phyloP scores from a whole-genome alignment of 495 filamentous ascomycete genomes.

The Daldinia vernicosa region DNA sequence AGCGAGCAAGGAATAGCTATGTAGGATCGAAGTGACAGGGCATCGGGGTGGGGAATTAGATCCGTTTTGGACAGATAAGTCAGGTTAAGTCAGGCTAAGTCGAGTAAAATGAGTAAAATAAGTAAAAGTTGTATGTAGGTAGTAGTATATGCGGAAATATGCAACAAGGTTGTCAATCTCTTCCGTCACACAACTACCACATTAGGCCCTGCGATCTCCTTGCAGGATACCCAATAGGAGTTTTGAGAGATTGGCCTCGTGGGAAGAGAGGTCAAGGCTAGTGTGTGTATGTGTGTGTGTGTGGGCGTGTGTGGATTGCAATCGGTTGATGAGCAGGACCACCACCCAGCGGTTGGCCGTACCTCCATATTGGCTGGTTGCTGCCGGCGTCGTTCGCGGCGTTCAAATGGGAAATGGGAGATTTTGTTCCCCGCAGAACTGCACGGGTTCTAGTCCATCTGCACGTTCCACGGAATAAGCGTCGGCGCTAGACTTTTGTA shows the following conservation, averaged over 20 bases:
- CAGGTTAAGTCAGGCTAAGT: conserved; percentile 11
- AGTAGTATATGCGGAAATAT: conserved; percentile 16
- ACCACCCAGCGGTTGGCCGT: conserved; percentile 55
- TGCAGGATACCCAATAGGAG: conserved; percentile 38
- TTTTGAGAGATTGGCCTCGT: conserved; percentile 45
- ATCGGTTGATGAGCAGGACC: conserved; percentile 41
- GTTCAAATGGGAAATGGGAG: conserved; percentile 27
- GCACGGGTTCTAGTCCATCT: background rate
- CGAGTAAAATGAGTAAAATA: background rate
- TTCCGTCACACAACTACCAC: conserved; percentile 43
- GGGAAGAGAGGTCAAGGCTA: conserved; percentile 25
- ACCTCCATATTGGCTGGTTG: conserved; percentile 58
- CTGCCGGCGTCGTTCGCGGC: conserved; percentile 15
- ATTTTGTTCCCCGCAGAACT: conserved; percentile 36
- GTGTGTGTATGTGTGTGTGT: background rate
- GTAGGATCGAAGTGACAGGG: conserved; percentile 30
- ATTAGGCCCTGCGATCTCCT: conserved; percentile 39
- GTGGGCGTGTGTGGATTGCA: conserved; percentile 22
- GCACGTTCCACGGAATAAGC: conserved; percentile 42
- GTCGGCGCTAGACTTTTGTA: conserved; percentile 38
- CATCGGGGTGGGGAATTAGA: conserved; percentile 32
- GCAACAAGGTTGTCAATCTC: conserved; percentile 36
- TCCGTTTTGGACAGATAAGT: conserved; percentile 38
- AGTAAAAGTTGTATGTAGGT: background rate
- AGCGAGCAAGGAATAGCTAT: conserved; percentile 29